Percentiles rank a stretch among this genome's conserved stretches.
Conservation (phyloP, 805 yeast species). For the Schwanniomyces pseudopolymorphus region DNA sequence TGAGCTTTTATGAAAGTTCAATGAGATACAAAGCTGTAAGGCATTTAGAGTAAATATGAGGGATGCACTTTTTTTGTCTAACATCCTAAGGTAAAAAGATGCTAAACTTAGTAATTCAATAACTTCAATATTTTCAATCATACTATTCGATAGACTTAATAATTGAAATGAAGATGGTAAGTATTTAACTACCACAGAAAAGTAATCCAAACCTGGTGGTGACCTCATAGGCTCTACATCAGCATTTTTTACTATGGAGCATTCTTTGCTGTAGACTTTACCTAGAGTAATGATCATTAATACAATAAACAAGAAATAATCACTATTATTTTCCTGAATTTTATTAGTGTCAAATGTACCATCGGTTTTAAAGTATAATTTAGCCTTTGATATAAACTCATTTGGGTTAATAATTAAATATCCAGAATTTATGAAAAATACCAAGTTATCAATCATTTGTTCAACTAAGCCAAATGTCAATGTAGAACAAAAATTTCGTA, state of each 20-base stretch:
- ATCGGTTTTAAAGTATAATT: conserved; percentile 11
- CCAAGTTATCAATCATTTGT: conserved; percentile 14
- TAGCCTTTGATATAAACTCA: conserved; percentile 13
- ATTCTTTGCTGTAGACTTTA: conserved; percentile 15
- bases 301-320: conserved; percentile 19
- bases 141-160: conserved; percentile 10
- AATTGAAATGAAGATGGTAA: conserved; percentile 19
- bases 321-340: conserved; percentile 4
- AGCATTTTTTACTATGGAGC: conserved; percentile 6
- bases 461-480: background rate
- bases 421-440: conserved; percentile 21
- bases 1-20: conserved; percentile 22
- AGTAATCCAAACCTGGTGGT: conserved; percentile 23
- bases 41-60: conserved; percentile 22
- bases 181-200: conserved; percentile 16
- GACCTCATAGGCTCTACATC: background rate
- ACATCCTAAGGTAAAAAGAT: conserved; percentile 20
- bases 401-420: conserved; percentile 23
- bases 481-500: background rate
- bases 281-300: conserved; percentile 23
- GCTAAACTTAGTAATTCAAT: conserved; percentile 24
- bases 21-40: conserved; percentile 24
- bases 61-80: conserved; percentile 28
- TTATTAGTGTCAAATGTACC: conserved; percentile 6
- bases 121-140: conserved; percentile 16